Evolutionary conservation across 139 green algal genomes (phyloP).

Genomic region (Chlorella sorokiniana): DNA sequence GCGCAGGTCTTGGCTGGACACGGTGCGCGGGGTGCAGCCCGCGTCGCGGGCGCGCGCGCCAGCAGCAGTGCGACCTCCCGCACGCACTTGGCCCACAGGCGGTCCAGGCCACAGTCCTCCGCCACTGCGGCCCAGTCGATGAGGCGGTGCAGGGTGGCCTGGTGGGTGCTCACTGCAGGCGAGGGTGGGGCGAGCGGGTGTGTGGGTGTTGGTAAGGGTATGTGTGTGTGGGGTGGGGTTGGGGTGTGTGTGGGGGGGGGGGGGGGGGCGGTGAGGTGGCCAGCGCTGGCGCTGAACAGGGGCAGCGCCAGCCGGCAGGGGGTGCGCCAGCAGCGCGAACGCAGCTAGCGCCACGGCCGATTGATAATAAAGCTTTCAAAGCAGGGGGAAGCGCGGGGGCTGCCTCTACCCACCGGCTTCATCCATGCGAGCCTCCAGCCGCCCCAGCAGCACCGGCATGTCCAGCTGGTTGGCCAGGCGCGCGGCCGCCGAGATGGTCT

Average conservation of each 20-base stretch:
- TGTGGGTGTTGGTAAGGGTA: background rate
- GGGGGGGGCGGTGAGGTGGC: background rate
- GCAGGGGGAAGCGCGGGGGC: background rate
- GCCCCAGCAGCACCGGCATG: background rate
- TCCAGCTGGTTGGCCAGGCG: conserved; percentile 10
- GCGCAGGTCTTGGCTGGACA: background rate
- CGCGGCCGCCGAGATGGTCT: conserved; percentile 4
- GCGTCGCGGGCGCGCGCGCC: background rate
- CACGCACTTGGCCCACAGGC: conserved; percentile 23
- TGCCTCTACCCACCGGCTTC: conserved; percentile 2
- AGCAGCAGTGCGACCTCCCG: background rate
- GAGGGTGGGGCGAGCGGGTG: background rate
- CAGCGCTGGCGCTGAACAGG: too few relatives aligned
- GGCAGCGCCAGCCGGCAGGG: background rate
- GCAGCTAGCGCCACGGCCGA: background rate
- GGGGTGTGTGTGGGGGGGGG: background rate
- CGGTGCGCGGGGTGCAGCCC: background rate
- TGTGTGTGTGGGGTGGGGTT: background rate
- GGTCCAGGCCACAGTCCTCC: conserved; percentile 9
- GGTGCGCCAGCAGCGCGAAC: background rate
- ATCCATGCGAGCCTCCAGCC: conserved; percentile 23
- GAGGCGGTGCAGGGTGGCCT: conserved; percentile 11
- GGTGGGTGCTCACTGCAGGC: background rate
- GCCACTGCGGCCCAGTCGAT: conserved; percentile 22
- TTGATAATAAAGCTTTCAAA: background rate